Base-by-base conservation (phyloP, 345 rosid species). In the Hypericum androsaemum region DNA sequence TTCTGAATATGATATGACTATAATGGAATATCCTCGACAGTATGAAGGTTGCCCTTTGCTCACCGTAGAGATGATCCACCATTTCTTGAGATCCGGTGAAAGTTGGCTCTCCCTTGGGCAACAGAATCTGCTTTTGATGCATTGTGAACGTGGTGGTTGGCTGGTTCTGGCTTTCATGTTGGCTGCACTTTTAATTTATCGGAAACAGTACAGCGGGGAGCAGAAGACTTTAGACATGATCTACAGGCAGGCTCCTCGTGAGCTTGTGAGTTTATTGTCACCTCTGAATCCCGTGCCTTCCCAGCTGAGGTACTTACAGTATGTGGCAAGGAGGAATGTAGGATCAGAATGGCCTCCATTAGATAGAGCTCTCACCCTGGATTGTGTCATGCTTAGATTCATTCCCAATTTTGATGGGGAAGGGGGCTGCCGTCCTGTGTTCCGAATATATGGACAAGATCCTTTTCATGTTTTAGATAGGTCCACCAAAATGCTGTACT, bases 11-110 rank as follows among this genome's bases (percentile, higher is more conserved):
- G 89, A 80, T 70, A 78, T 82, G 75, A 87, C 96, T 13, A 76
- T 87, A 51, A 87, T 90, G 98, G 98, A 90, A 77, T 90, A 90
- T 62, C 98, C 98, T 69, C 77, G 80, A 61, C 95, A 87, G 50
- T 87, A 87, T 12, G 94, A 90, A 67, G 95, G 96, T 43, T 90
- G 95, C 65, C 95, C 95, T 0, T 48, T 90, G 64, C 76, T 90
- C 43, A 69, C 81, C 48, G 82, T 87, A 76, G 98, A 90, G 76
- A 64, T 84, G 60, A 67, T 90, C 57, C 98, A 82, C 67, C 98
- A 87, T 78, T 87, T 87, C 61, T 73, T 90, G 54, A 81, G 95
- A 57, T 90, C 98, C 4, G 78, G 88, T 14, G 96, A 90, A 68
- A 90, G 95, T 66, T 90, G 98, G 98, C 92, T 90, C 22, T 79